Evolutionary conservation across 805 yeast species (phyloP).

Genomic region (Cyberlindnera maritima): DNA sequence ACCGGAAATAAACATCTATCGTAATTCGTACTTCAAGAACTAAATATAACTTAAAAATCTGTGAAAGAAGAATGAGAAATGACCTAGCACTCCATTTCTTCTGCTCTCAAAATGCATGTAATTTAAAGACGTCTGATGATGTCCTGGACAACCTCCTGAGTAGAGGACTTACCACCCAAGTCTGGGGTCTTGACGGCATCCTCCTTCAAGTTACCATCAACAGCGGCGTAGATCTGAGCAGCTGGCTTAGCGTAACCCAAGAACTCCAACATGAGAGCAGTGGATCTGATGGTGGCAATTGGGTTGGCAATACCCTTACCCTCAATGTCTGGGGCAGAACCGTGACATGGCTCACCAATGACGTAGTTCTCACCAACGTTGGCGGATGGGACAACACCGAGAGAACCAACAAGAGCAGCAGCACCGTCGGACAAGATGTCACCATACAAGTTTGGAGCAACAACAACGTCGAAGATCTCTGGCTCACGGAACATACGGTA

Average conservation of each 20-base stretch:
- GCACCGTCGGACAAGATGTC: conserved; percentile 97
- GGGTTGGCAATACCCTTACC: conserved; percentile 96
- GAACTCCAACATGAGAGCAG: conserved; percentile 96
- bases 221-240: conserved; percentile 88
- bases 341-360: conserved; percentile 99
- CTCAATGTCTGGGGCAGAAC: conserved; percentile 98
- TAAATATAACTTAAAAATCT: not conserved
- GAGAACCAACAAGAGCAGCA: conserved; percentile 95
- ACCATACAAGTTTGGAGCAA: conserved; percentile 98
- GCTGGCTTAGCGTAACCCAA: conserved; percentile 60
- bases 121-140: conserved; percentile 44
- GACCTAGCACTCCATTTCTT: not conserved
- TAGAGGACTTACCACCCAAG: conserved; percentile 85
- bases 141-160: conserved; percentile 85
- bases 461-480: conserved; percentile 94
- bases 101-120: not conserved
- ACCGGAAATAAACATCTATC: conserved; percentile 2
- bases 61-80: not conserved
- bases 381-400: conserved; percentile 97
- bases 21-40: not conserved
- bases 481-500: conserved; percentile 99
- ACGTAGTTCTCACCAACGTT: conserved; percentile 96
- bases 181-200: conserved; percentile 84
- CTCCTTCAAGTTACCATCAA: conserved; percentile 86
- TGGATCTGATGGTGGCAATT: conserved; percentile 95